Conservation (phyloP, 108 stramenopile genomes). For the Schizochytrium sp. region DNA sequence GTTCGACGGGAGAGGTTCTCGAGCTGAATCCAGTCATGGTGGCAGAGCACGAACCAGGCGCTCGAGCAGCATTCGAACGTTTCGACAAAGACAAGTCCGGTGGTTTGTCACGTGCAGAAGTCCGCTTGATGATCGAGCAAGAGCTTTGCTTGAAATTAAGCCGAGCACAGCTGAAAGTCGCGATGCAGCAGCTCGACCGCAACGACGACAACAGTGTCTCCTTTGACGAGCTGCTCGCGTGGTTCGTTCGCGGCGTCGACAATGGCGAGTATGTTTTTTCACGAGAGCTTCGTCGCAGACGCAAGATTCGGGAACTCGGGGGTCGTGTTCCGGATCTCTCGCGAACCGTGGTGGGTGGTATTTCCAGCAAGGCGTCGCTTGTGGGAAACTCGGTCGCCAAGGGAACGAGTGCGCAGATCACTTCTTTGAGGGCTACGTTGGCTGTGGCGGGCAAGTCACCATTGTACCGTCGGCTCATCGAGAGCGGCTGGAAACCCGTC, state of each 20-base stretch:
- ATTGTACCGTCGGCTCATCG: not conserved
- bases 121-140: not conserved
- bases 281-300: not conserved
- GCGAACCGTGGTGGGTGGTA: not conserved
- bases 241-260: not conserved
- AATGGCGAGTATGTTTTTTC: not conserved
- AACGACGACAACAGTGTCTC: not conserved
- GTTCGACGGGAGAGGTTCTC: not conserved
- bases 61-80: not conserved
- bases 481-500: not conserved
- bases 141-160: not conserved
- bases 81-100: not conserved
- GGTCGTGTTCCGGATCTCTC: not conserved
- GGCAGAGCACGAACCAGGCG: not conserved
- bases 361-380: not conserved
- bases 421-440: not conserved
- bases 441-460: not conserved
- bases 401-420: not conserved
- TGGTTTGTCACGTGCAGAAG: not conserved
- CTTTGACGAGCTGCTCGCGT: not conserved
- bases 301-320: not conserved
- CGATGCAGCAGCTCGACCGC: conserved; percentile 13
- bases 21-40: not conserved
- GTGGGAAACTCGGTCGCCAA: not conserved
- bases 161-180: not conserved